These are phyloP conservation scores for Sugiyamaella pinicola DNA, from an alignment of 1,139 yeast genomes.

Conservation along the genomic window DNA sequence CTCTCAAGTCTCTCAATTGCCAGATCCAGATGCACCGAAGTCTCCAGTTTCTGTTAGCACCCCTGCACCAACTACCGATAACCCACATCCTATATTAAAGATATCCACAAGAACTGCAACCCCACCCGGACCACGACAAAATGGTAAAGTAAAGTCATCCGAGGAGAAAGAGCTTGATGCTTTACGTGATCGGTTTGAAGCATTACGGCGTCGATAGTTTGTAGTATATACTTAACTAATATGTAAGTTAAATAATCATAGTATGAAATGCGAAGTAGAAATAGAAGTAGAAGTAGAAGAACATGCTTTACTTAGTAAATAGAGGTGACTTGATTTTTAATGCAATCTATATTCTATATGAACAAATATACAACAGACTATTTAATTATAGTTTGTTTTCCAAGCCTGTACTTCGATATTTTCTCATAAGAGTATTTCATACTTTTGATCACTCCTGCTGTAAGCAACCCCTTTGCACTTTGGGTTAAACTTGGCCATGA, in stretches of 20 bases:
- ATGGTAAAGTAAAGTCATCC: constrained; percentile 25
- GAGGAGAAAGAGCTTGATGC: constrained; percentile 53
- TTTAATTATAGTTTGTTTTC: constrained; percentile 14
- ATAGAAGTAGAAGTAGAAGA: background rate
- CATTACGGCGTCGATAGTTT: constrained; percentile 44
- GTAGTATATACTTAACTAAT: background rate
- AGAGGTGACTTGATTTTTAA: background rate
- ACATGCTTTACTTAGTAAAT: background rate
- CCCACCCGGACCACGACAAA: constrained; percentile 22
- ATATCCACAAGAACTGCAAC: constrained; percentile 30
- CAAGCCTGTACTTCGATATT: constrained; percentile 40
- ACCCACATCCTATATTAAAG: constrained; percentile 44
- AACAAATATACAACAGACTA: constrained; percentile 2
- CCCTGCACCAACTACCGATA: constrained; percentile 52
- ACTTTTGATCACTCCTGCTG: constrained; percentile 81
- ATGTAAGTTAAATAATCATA: background rate
- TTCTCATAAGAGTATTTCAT: constrained; percentile 80
- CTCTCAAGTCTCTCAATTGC: constrained; percentile 31
- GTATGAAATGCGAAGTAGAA: no score
- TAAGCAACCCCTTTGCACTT: constrained; percentile 76
- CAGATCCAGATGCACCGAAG: constrained; percentile 36
- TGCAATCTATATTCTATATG: constrained; percentile 10
- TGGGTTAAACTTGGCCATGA: constrained; percentile 71
- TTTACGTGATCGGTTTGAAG: constrained; percentile 57
- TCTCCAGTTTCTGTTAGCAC: constrained; percentile 52